Percentiles rank a stretch among this genome's conserved stretches.
phyloP scores from a whole-genome alignment of 2,329 filamentous ascomycete genomes.

The Arthrobotrys megalospora region DNA sequence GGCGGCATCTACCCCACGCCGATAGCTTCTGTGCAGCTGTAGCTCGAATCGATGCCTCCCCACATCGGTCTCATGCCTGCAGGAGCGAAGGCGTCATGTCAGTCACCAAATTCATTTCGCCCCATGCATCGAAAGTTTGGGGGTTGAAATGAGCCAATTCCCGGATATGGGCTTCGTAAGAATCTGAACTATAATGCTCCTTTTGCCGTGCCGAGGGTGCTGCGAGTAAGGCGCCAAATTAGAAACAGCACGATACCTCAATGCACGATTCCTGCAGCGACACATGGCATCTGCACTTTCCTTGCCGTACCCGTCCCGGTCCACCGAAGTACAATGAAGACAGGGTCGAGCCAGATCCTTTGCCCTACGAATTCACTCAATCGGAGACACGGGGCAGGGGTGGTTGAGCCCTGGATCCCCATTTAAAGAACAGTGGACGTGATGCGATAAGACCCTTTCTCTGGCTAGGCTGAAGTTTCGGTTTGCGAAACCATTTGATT shows the following conservation, averaged over 20 bases:
- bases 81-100: slow-evolving; percentile 26
- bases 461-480: slow-evolving; percentile 56
- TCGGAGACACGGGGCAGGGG: slow-evolving; percentile 47
- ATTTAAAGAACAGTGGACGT: slow-evolving; percentile 40
- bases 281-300: slow-evolving; percentile 60
- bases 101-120: slow-evolving; percentile 32
- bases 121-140: slow-evolving; percentile 34
- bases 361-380: slow-evolving; percentile 46
- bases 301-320: slow-evolving; percentile 56
- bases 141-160: slow-evolving; percentile 18
- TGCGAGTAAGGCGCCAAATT: slow-evolving; percentile 49
- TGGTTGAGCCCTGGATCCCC: slow-evolving; percentile 41
- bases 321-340: slow-evolving; percentile 48
- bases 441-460: slow-evolving; percentile 57
- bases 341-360: slow-evolving; percentile 47
- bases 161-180: slow-evolving; percentile 36
- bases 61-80: slow-evolving; percentile 38
- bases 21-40: slow-evolving; percentile 22
- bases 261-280: slow-evolving; percentile 60
- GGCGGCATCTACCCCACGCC: slow-evolving; percentile 25
- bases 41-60: slow-evolving; percentile 38
- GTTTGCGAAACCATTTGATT: slow-evolving; percentile 47
- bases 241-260: slow-evolving; percentile 42
- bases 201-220: slow-evolving; percentile 25
- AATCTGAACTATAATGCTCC: slow-evolving; percentile 25